Evolutionary conservation across 1,284 basidiomycete genomes (phyloP), one percentile per base, ranked within the genome.

Genomic region (Boletus smithii): DNA sequence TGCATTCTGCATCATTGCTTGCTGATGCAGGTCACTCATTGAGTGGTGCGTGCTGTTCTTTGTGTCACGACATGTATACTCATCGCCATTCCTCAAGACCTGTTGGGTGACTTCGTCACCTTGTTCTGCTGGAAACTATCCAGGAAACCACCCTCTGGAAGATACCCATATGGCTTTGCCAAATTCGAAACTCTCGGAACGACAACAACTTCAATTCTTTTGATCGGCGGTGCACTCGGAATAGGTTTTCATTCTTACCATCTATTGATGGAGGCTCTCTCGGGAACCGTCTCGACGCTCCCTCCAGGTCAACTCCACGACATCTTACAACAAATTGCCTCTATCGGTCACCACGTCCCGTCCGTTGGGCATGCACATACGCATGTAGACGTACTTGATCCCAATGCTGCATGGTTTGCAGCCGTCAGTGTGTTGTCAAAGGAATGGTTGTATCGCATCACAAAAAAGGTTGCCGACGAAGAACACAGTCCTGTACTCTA

Each of bases 351-450:
- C 18, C 66, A 67, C 11, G 59, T 83, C 5, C 80, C 83, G 3
- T 63, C 71, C 29, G 41, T 69, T 50, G 77, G 69, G 47, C 73
- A 69, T 49, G 67, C 71, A 8, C 86, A 89, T 58, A 72, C 73
- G 11, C 85, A 65, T 24, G 73, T 81, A 49, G 68, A 74, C 33
- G 63, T 63, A n/a, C 79, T 97, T 5, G 94, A 97, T 65, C 89
- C 92, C 14, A 95, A 97, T 60, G 95, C 97, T 16, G 93, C 95
- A 40, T 97, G 94, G 92, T 95, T 97, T 59, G 95, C 95, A 1
- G 80, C 85, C 0, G 66, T 85, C 27, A 85, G 88, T 53, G 83
- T 98, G 3, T 49, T 90, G 1, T 71, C 82, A 53, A 99, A 99
- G 65, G 97, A 99, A 69, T 97, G 88, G 86, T 69, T 99, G 22